Conservation (phyloP, 2,329 filamentous ascomycete genomes). For the Pseudopyrenochaeta lycopersici region DNA sequence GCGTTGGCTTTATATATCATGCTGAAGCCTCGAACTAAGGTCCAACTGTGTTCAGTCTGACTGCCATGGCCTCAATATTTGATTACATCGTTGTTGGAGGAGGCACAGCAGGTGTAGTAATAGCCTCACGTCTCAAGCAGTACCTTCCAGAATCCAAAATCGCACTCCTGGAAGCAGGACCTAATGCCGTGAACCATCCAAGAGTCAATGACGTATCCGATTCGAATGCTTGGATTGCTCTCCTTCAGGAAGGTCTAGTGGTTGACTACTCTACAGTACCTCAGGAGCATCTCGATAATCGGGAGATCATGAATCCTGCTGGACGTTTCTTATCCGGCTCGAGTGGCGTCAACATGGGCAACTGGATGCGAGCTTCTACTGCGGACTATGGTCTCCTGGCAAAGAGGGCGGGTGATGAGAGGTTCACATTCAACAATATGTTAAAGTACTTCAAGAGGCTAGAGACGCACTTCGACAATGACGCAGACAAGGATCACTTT, state of each 20-base stretch:
- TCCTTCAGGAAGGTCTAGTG: conserved; percentile 13
- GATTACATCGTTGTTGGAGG: conserved; percentile 37
- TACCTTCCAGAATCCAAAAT: conserved; percentile 10
- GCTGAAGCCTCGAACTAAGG: background rate
- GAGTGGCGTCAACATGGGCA: conserved; percentile 22
- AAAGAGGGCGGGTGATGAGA: conserved; percentile 18
- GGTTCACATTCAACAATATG: conserved; percentile 23
- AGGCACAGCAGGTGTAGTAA: conserved; percentile 31
- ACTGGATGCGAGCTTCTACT: conserved; percentile 24
- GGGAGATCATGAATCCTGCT: conserved; percentile 18
- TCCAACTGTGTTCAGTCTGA: background rate
- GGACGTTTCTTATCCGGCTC: conserved; percentile 25
- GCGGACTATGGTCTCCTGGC: conserved; percentile 22
- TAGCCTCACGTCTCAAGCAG: conserved; percentile 28
- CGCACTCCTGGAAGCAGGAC: conserved; percentile 24
- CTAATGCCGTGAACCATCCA: conserved; percentile 18
- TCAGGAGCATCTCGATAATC: conserved; percentile 18
- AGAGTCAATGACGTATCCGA: conserved; percentile 17
- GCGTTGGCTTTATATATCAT: background rate
- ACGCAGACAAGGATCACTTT: conserved; percentile 14
- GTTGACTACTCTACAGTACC: conserved; percentile 26
- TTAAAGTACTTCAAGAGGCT: conserved; percentile 19
- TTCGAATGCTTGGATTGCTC: conserved; percentile 3
- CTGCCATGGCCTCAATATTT: conserved; percentile 5
- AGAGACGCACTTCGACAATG: conserved; percentile 20